These are phyloP conservation scores for Hymenoscyphus infarciens DNA, from an alignment of 2,329 filamentous ascomycete species.

Conservation along the genomic window DNA sequence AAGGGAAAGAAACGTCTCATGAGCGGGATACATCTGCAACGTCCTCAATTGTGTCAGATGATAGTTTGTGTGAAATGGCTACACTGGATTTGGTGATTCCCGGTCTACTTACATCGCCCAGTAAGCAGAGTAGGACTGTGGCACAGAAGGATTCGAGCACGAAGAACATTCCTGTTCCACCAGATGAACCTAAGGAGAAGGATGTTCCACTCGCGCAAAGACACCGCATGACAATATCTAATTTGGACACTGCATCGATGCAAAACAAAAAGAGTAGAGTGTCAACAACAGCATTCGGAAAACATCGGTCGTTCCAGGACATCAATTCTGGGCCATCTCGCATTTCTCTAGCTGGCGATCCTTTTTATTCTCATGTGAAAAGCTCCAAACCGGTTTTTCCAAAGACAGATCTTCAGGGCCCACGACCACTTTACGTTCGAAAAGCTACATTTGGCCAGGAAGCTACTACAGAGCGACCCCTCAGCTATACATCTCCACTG, in stretches of 20 bases:
- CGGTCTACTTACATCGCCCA: conserved; percentile 26
- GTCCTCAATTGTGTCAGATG: conserved; percentile 22
- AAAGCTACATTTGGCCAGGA: conserved; percentile 30
- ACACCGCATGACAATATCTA: conserved; percentile 17
- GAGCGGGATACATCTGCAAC: conserved; percentile 17
- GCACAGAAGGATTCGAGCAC: conserved; percentile 6
- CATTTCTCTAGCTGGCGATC: conserved; percentile 22
- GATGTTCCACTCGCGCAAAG: conserved; percentile 12
- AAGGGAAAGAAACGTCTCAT: conserved; percentile 5
- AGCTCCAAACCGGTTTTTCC: conserved; percentile 21
- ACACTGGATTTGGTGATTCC: conserved; percentile 26
- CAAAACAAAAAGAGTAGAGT: conserved; percentile 20
- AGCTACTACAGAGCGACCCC: conserved; percentile 15
- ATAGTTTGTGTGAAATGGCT: conserved; percentile 26
- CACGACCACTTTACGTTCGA: conserved; percentile 25
- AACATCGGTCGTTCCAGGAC: conserved; percentile 8
- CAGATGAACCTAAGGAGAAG: conserved; percentile 21
- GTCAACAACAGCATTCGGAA: conserved; percentile 12
- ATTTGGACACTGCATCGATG: conserved; percentile 8
- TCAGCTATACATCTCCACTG: conserved; percentile 20
- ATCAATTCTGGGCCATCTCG: conserved; percentile 8
- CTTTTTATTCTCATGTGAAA: conserved; percentile 25
- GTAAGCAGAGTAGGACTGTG: conserved; percentile 17
- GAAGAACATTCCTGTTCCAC: not conserved
- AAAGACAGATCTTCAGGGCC: conserved; percentile 13